phyloP scores from a whole-genome alignment of 1,284 basidiomycete genomes.

The Takashimella tepidaria region DNA sequence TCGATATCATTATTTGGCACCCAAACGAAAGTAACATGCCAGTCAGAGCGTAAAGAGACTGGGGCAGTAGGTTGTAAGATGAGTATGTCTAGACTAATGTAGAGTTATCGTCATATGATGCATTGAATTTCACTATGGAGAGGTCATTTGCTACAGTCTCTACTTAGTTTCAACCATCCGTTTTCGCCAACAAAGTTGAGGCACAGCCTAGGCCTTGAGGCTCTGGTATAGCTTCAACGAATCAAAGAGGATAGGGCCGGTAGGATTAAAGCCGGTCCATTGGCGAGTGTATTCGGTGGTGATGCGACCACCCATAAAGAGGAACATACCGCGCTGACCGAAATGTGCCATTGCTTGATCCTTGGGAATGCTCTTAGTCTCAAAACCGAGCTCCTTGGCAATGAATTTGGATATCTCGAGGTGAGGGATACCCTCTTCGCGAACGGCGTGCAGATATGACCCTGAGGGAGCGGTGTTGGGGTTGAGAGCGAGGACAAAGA shows the following conservation, averaged over 20 bases:
- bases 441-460: conserved; percentile 19
- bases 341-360: conserved; percentile 20
- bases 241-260: background rate
- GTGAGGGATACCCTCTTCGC: conserved; percentile 13
- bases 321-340: background rate
- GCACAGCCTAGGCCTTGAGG: too few relatives aligned
- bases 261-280: background rate
- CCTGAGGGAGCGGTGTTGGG: conserved; percentile 11
- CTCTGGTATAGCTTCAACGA: too few relatives aligned
- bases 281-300: background rate
- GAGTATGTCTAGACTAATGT: too few relatives aligned
- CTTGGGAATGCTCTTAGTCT: conserved; percentile 3
- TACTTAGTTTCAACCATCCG: too few relatives aligned
- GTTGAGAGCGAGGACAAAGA: conserved; percentile 28
- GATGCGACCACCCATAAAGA: background rate
- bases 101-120: too few relatives aligned
- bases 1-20: background rate
- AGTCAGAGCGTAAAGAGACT: too few relatives aligned
- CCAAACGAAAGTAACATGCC: too few relatives aligned
- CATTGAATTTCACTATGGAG: too few relatives aligned
- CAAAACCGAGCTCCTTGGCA: conserved; percentile 13
- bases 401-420: conserved; percentile 23
- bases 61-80: too few relatives aligned
- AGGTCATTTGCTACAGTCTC: too few relatives aligned
- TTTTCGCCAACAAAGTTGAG: too few relatives aligned